Evolutionary conservation across 129 eudicot species (phyloP), one percentile per base, ranked within the genome.

Genomic region (Pseudognaphalium luteoalbum): DNA sequence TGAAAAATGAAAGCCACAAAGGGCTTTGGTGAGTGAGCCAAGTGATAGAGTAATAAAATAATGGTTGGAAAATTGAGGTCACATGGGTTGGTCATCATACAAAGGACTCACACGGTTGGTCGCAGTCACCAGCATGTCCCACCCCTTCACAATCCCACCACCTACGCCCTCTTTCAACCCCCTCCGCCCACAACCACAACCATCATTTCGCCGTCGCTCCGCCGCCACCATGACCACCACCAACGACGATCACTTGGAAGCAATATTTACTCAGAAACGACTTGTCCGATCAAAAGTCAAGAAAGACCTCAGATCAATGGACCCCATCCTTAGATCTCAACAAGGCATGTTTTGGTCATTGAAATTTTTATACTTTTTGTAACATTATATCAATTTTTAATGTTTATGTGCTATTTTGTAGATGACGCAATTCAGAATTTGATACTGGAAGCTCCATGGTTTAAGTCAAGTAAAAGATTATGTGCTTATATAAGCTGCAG

Each of bases 401-500:
- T 16, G 12, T 29, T 11, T 19, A 14, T 68, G n/a, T 11, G 57
- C 30, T 58, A 62, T 7, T 59, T 28, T 76, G 17, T 85, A 95
- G 99, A 91, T 73, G 86, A 83, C 47, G 88, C 88, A 14, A 95
- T 95, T 44, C 97, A 95, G 78, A 88, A 70, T 17, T 57, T 82
- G 21, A 83, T 95, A 52, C 63, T 95, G 88, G 96, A 91, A 79
- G 96, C 97, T 81, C 97, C 99, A 61, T 95, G 99, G 97, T 95
- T 87, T 81, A 95, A 89, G 84, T 86, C 96, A 41, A 81, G 88
- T 76, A 83, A 79, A 79, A 77, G 99, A 66, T 78, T 95, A 80
- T 91, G 99, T 85, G 99, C 99, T 50, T 95, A 95, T 74, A 95
- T 92, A 66, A 90, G 94, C 70, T 92, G 96, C 57, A 81, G 84